Evolutionary conservation across 257 asterid species (phyloP), one percentile per base, ranked within the genome.

Genomic region (Nyctanthes arbortristis): DNA sequence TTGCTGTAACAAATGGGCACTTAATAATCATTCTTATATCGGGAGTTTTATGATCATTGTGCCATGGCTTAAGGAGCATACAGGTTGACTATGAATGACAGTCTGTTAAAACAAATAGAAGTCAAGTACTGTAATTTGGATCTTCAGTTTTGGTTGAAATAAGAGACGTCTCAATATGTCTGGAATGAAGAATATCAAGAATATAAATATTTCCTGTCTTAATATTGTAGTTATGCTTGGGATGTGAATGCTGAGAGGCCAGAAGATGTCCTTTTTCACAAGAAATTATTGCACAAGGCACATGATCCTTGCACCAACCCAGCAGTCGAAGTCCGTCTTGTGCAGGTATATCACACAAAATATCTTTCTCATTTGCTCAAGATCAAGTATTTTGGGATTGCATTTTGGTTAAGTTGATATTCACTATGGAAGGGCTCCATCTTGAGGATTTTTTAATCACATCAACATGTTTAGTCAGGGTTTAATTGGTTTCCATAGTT

Each of bases 221-320:
- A 58, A 2, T 64, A 14, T 60, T 80, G 83, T 75, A 91, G 98
- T 59, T 93, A 93, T 64, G 97, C 97, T 16, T 66, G 87, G 84
- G 96, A 90, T 78, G 95, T 90, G 61, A 93, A 93, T 68, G 77
- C 86, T 30, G 97, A 88, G 75, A 79, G 84, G 45, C 91, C 96
- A 32, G 93, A 90, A 77, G 97, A 93, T 81, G 98, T 93, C 35
- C 78, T 93, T 59, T 63, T 87, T 89, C 98, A 93, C 89, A 90
- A 90, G 85, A 90, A 71, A 72, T 70, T 93, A 75, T 75, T 93
- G 84, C 82, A 70, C 66, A 71, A 87, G 93, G 98, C 98, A 5
- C 92, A 79, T 10, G 81, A 88, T 39, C 86, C 88, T 37, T 77
- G 75, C 73, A 87, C 86, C 43, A 76, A 87, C 28, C 90, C 93